Conservation (phyloP, 495 filamentous ascomycete genomes). For the Talaromyces ruber region DNA sequence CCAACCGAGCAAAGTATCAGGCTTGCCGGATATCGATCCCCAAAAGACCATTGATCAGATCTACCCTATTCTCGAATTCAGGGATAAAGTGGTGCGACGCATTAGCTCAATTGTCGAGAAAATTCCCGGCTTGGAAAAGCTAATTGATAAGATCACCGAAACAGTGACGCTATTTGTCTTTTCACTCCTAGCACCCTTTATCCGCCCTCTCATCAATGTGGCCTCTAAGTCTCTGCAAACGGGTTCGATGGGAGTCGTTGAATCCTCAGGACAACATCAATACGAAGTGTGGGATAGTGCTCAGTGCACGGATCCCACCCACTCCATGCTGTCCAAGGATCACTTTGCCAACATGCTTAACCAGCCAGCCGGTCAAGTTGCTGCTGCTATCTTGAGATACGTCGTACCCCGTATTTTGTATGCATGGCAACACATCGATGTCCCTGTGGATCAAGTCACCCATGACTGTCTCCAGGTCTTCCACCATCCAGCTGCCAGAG, state of each 20-base stretch:
- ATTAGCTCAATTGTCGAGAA: constrained; percentile 81
- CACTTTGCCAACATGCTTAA: constrained; percentile 94
- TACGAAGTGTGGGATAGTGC: constrained; percentile 87
- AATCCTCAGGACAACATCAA: constrained; percentile 74
- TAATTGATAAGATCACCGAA: constrained; percentile 87
- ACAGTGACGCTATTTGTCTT: constrained; percentile 84
- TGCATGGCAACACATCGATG: constrained; percentile 79
- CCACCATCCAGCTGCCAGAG: constrained; percentile 78
- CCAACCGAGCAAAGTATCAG: constrained; percentile 34
- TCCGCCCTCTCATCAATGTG: constrained; percentile 83
- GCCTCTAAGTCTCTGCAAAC: constrained; percentile 74
- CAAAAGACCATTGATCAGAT: constrained; percentile 74
- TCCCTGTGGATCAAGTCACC: constrained; percentile 70
- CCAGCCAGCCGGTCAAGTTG: constrained; percentile 75
- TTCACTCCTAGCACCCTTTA: constrained; percentile 79
- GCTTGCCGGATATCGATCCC: constrained; percentile 74
- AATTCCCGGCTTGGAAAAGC: constrained; percentile 77
- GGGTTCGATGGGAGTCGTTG: constrained; percentile 73
- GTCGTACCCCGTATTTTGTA: constrained; percentile 78
- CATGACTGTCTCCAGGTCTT: constrained; percentile 70
- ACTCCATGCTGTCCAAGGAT: constrained; percentile 91
- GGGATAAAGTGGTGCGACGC: constrained; percentile 81
- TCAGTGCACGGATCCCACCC: constrained; percentile 81
- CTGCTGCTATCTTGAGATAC: constrained; percentile 71
- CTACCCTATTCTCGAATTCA: constrained; percentile 89